Evolutionary conservation across 2,329 filamentous ascomycete species (phyloP).

Genomic region (Penicillium sp.): DNA sequence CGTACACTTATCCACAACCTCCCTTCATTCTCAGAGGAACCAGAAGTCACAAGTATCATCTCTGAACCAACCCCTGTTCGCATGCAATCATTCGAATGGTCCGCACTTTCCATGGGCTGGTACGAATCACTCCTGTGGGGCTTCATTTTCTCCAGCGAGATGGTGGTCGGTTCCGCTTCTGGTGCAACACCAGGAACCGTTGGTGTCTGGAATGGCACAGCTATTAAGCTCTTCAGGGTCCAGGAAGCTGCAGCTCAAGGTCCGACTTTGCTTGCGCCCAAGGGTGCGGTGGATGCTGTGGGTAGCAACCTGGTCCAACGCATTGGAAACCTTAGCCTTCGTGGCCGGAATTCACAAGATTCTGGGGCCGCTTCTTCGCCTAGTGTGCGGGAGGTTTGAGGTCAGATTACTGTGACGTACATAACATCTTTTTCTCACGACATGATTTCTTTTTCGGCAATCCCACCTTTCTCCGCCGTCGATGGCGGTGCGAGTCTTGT

Average conservation of each 20-base stretch:
- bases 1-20: conserved; percentile 45
- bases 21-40: conserved; percentile 45
- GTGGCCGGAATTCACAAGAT: conserved; percentile 31
- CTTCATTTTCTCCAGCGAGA: conserved; percentile 85
- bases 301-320: conserved; percentile 85
- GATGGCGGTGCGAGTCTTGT: not conserved
- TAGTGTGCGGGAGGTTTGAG: conserved; percentile 40
- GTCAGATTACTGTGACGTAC: conserved; percentile 9
- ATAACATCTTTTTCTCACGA: conserved; percentile 14
- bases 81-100: conserved; percentile 93
- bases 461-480: not conserved
- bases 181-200: conserved; percentile 72
- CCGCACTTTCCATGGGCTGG: conserved; percentile 84
- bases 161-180: conserved; percentile 57
- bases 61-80: conserved; percentile 68
- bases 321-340: conserved; percentile 76
- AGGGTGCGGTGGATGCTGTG: conserved; percentile 89
- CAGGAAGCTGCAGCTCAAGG: conserved; percentile 79
- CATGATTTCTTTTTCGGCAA: conserved; percentile 7
- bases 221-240: conserved; percentile 83
- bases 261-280: conserved; percentile 77
- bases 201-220: conserved; percentile 91
- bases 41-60: conserved; percentile 66
- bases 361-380: conserved; percentile 34
- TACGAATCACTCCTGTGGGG: conserved; percentile 94